Conservation (phyloP, 2,329 filamentous ascomycete species). For the Fusarium nematophilum region DNA sequence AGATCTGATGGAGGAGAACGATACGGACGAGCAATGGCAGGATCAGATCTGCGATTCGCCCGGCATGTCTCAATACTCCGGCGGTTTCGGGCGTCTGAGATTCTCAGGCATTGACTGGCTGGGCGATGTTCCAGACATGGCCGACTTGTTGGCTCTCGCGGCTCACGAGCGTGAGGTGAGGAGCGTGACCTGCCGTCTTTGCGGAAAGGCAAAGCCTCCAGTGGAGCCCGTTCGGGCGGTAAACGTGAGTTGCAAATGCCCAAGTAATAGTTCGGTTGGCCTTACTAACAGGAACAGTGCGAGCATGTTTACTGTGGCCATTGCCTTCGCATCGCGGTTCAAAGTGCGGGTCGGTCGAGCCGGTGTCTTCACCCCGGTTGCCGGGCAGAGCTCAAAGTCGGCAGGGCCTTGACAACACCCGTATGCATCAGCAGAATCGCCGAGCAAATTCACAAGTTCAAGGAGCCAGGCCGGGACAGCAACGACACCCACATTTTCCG, state of each 20-base stretch:
- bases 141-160: constrained; percentile 12
- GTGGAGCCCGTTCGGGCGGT: not conserved
- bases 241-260: constrained; percentile 12
- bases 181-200: constrained; percentile 14
- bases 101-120: constrained; percentile 12
- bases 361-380: not conserved
- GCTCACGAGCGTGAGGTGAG: constrained; percentile 17
- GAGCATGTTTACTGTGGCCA: constrained; percentile 46
- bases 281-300: constrained; percentile 44
- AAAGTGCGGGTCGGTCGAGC: not conserved
- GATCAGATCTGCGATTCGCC: not conserved
- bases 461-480: constrained; percentile 42
- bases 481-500: constrained; percentile 22
- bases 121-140: constrained; percentile 36
- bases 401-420: not conserved
- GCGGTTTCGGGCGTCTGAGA: constrained; percentile 25
- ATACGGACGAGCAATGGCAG: too few relatives aligned
- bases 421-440: not conserved
- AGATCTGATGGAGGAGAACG: not conserved
- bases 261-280: not conserved
- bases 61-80: constrained; percentile 1
- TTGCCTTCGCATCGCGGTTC: constrained; percentile 30
- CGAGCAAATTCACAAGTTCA: rapidly evolving
- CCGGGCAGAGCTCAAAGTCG: not conserved
- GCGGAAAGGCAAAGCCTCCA: not conserved